Conservation (phyloP, 208 protist species). For the Crithidia thermophila region DNA sequence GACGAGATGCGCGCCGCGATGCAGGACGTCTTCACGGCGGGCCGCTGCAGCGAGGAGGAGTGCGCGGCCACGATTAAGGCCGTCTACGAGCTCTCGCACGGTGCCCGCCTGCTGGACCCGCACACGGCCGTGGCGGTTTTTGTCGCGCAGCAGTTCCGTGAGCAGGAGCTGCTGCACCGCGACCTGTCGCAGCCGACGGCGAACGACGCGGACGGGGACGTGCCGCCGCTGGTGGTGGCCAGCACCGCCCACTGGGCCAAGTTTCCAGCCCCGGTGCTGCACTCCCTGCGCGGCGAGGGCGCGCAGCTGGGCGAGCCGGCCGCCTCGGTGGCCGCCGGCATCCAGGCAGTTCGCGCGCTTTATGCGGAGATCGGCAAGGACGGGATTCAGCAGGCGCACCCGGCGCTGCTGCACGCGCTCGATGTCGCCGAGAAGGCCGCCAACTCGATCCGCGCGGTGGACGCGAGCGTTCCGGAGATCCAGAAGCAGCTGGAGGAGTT, state of each 20-base stretch:
- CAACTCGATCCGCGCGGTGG: constrained; percentile 31
- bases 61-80: constrained; percentile 79
- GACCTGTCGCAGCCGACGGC: constrained; percentile 30
- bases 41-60: constrained; percentile 74
- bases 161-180: constrained; percentile 31
- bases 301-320: constrained; percentile 20
- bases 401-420: constrained; percentile 42
- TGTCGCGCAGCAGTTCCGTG: constrained; percentile 64
- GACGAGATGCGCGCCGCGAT: constrained; percentile 50
- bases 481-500: constrained; percentile 47
- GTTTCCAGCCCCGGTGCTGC: constrained; percentile 79
- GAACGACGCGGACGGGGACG: constrained; percentile 14
- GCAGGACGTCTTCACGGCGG: constrained; percentile 63
- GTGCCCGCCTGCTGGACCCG: constrained; percentile 73
- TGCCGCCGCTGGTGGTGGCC: constrained; percentile 63
- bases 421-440: constrained; percentile 31
- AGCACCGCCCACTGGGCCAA: constrained; percentile 91
- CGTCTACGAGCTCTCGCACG: constrained; percentile 51
- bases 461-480: constrained; percentile 35
- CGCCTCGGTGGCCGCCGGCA: constrained; percentile 17
- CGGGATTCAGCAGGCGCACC: constrained; percentile 42
- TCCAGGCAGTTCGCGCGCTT: constrained; percentile 22
- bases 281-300: constrained; percentile 62
- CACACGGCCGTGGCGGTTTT: constrained; percentile 87
- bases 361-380: constrained; percentile 16